phyloP scores from a whole-genome alignment of 148 eudicot genomes.

The Rhododendron henanense region DNA sequence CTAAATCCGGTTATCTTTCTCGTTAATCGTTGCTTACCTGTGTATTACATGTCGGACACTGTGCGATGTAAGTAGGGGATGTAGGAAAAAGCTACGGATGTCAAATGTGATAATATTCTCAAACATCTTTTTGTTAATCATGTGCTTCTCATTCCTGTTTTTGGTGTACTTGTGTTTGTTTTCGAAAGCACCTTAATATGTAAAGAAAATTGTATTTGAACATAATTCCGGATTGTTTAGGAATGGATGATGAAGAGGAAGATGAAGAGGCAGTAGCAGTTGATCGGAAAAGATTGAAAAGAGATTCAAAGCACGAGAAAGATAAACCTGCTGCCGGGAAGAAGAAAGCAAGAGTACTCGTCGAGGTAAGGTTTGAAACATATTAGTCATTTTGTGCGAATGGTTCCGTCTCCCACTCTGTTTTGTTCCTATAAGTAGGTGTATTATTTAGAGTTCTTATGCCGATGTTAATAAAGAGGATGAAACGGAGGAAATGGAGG shows the following conservation, averaged over 20 bases:
- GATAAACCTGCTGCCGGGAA: constrained; percentile 43
- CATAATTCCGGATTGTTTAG: constrained; percentile 21
- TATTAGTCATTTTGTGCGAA: not conserved
- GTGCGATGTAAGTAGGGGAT: not conserved
- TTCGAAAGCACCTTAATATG: not conserved
- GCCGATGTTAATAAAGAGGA: not conserved
- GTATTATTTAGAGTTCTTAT: not conserved
- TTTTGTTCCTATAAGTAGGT: not conserved
- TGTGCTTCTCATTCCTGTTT: not conserved
- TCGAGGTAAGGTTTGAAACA: constrained; percentile 55
- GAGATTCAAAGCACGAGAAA: constrained; percentile 35
- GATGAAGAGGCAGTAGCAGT: constrained; percentile 28
- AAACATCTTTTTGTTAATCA: not conserved
- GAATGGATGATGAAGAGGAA: constrained; percentile 35
- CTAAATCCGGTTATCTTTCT: not conserved
- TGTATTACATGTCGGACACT: not conserved
- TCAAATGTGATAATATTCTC: not conserved
- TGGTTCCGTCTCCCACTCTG: not conserved
- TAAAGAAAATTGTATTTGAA: not conserved
- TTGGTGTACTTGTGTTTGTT: not conserved
- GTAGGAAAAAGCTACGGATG: not conserved
- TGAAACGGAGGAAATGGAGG: not conserved
- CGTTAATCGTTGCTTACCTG: not conserved
- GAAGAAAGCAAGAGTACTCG: constrained; percentile 68
- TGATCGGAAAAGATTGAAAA: constrained; percentile 32